Conservation (phyloP, 805 yeast species). For the Schwanniomyces pseudopolymorphus region DNA sequence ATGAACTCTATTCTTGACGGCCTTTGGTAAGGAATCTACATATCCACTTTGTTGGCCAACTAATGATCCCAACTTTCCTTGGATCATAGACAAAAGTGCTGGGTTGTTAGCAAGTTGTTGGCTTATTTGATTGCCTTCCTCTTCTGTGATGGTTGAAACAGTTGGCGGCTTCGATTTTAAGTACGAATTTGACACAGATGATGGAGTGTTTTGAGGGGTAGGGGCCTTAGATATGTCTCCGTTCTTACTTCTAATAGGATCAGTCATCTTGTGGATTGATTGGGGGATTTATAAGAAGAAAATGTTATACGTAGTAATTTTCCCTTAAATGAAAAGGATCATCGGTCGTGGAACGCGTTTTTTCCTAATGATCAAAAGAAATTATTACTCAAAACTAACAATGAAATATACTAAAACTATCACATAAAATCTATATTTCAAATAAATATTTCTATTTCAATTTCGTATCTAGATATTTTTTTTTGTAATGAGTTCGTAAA, state of each 20-base stretch:
- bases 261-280: conserved; percentile 55
- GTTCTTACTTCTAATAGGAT: conserved; percentile 72
- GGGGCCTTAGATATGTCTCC: conserved; percentile 90
- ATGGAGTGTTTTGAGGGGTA: conserved; percentile 98
- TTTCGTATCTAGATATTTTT: background rate
- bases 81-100: conserved; percentile 79
- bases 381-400: background rate
- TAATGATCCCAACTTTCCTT: conserved; percentile 80
- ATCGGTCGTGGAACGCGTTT: conserved; percentile 3
- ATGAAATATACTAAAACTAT: background rate
- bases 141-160: conserved; percentile 70
- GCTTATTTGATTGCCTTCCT: conserved; percentile 42
- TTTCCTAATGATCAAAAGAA: background rate
- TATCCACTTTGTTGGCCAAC: conserved; percentile 89
- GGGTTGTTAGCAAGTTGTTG: conserved; percentile 73
- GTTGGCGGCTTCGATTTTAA: conserved; percentile 60
- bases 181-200: conserved; percentile 76
- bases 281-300: background rate
- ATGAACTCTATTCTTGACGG: conserved; percentile 71
- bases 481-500: background rate
- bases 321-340: conserved; percentile 1
- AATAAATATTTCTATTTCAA: background rate
- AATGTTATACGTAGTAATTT: background rate
- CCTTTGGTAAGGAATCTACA: conserved; percentile 69
- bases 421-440: background rate